A percentile compares a stretch with the other conserved stretches of the same genome.
Evolutionary conservation across 2,329 filamentous ascomycete species (phyloP).

Genomic region (Plectosphaerella sp.): DNA sequence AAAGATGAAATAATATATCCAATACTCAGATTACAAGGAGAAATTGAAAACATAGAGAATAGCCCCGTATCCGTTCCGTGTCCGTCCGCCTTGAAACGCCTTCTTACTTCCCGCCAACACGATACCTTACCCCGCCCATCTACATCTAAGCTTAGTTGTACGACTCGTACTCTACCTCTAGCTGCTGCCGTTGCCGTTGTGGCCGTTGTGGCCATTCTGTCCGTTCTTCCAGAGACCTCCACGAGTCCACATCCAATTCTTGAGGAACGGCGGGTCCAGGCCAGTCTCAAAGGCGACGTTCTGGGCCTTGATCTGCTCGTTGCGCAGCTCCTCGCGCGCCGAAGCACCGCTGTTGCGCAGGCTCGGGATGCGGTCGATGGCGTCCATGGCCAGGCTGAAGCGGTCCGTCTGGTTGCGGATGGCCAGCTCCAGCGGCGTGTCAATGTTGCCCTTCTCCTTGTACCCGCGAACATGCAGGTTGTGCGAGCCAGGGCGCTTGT

Average conservation of each 20-base stretch:
- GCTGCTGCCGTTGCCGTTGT: slow-evolving; percentile 20
- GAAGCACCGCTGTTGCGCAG: slow-evolving; percentile 60
- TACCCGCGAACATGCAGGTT: slow-evolving; percentile 75
- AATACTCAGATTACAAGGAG: no score
- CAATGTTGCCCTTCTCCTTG: slow-evolving; percentile 80
- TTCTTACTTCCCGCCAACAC: not conserved
- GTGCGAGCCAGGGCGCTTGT: slow-evolving; percentile 64
- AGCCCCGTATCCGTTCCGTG: no score
- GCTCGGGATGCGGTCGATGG: slow-evolving; percentile 62
- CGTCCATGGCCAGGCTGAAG: slow-evolving; percentile 72
- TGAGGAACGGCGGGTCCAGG: slow-evolving; percentile 62
- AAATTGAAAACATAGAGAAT: no score
- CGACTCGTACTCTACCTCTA: not conserved
- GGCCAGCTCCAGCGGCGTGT: slow-evolving; percentile 73
- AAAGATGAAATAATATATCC: no score
- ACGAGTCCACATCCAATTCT: slow-evolving; percentile 57
- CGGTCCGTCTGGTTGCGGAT: slow-evolving; percentile 75
- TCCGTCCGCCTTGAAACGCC: not conserved
- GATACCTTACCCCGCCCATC: not conserved
- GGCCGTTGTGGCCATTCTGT: slow-evolving; percentile 22
- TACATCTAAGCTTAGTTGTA: no score
- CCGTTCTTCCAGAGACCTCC: slow-evolving; percentile 16
- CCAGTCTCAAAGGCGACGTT: slow-evolving; percentile 66
- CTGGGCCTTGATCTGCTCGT: slow-evolving; percentile 59
- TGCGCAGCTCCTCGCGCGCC: slow-evolving; percentile 59